Conservation (phyloP, 2,329 filamentous ascomycete genomes). For the Claviceps capensis region DNA sequence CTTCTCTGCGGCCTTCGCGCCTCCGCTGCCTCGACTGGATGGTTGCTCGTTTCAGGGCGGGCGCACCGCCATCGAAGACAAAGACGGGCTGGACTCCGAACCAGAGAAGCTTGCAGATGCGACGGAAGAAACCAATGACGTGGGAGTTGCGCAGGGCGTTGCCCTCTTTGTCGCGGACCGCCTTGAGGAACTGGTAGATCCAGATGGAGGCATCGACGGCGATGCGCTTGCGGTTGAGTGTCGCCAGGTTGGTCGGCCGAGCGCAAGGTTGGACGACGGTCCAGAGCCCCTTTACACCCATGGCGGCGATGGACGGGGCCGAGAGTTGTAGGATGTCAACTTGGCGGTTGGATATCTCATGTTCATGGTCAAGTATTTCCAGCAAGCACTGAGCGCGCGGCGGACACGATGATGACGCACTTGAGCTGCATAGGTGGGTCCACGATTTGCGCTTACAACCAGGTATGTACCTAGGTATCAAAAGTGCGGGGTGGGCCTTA, state of each 20-base stretch:
- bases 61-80: constrained; percentile 93
- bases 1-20: constrained; percentile 78
- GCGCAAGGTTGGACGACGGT: constrained; percentile 90
- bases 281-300: constrained; percentile 99
- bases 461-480: too few species aligned
- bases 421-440: not conserved
- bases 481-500: too few species aligned
- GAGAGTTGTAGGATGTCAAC: not conserved
- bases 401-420: not conserved
- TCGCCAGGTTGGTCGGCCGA: constrained; percentile 89
- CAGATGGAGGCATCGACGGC: constrained; percentile 97
- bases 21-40: constrained; percentile 65
- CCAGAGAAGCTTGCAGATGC: constrained; percentile 95
- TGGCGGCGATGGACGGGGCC: constrained; percentile 24
- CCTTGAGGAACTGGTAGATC: constrained; percentile 99
- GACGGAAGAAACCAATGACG: constrained; percentile 92
- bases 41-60: constrained; percentile 79
- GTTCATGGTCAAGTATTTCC: too few species aligned
- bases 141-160: constrained; percentile 94
- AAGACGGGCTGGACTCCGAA: constrained; percentile 95
- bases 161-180: constrained; percentile 94
- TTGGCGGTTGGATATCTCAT: too few species aligned
- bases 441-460: not conserved
- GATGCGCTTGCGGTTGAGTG: constrained; percentile 88
- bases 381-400: too few species aligned